Evolutionary conservation across 257 asterid genomes (phyloP).

Genomic region (Solanum dulcamara): DNA sequence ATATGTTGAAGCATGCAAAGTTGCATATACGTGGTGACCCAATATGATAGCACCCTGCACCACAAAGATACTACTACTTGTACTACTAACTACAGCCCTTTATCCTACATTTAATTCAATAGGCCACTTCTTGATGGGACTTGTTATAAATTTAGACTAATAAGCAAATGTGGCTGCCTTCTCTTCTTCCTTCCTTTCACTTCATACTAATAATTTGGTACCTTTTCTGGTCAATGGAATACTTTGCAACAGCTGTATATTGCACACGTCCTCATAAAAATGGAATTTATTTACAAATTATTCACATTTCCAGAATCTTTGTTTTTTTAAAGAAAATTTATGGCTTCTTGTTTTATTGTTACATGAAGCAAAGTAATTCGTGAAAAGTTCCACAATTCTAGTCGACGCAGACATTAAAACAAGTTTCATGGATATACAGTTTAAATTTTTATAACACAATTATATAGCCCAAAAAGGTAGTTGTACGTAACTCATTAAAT

Average conservation of each 20-base stretch:
- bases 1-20: slow-evolving; percentile 1
- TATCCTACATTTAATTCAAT: background rate
- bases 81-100: background rate
- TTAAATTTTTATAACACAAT: background rate
- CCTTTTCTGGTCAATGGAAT: background rate
- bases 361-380: background rate
- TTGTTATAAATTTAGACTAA: background rate
- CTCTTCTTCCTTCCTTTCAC: background rate
- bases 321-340: background rate
- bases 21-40: slow-evolving; percentile 2
- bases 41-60: slow-evolving; percentile 1
- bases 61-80: background rate
- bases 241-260: background rate
- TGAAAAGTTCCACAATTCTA: background rate
- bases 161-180: background rate
- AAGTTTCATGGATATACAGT: background rate
- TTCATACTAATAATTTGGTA: background rate
- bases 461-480: background rate
- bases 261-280: background rate
- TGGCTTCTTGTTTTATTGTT: background rate
- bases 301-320: background rate
- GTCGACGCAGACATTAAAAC: background rate
- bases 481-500: background rate
- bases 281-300: background rate
- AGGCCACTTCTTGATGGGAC: background rate